Evolutionary conservation across 345 rosid genomes (phyloP).

Genomic region (Hibiscus syriacus): DNA sequence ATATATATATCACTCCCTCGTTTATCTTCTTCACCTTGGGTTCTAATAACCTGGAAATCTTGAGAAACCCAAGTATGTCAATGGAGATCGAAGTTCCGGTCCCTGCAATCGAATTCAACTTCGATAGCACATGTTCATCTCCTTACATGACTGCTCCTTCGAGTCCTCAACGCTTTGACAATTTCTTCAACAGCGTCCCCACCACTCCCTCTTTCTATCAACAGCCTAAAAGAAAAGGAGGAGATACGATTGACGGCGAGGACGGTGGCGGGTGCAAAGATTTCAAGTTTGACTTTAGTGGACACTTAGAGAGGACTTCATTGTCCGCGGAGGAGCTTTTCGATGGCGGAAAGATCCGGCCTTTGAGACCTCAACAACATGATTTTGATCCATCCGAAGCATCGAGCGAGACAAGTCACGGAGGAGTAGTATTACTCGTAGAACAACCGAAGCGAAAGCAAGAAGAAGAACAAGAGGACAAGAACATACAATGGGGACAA

Average conservation of each 20-base stretch:
- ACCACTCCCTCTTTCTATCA: too few species aligned
- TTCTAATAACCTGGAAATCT: neutral
- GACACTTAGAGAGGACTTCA: constrained; percentile 52
- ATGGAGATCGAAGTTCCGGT: constrained; percentile 40
- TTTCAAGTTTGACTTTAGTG: constrained; percentile 80
- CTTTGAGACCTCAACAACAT: constrained; percentile 42
- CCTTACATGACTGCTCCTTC: constrained; percentile 94
- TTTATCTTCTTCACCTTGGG: constrained; percentile 2
- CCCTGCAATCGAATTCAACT: constrained; percentile 57
- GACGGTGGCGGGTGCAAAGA: constrained; percentile 31
- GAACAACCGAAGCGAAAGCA: neutral
- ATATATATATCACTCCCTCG: too few species aligned
- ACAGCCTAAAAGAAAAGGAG: constrained; percentile 21
- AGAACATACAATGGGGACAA: neutral
- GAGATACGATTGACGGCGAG: neutral
- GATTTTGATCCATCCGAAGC: constrained; percentile 32
- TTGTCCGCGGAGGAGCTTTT: constrained; percentile 93
- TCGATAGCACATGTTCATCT: constrained; percentile 74
- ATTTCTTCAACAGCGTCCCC: constrained; percentile 48
- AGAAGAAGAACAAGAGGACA: neutral
- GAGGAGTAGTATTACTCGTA: neutral
- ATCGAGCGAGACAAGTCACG: constrained; percentile 30
- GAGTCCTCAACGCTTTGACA: constrained; percentile 75
- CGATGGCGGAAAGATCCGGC: constrained; percentile 77
- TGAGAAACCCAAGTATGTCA: too few species aligned